Base-by-base conservation (phyloP, 192 early-diverging fungal species). In the Mortierella antarctica region DNA sequence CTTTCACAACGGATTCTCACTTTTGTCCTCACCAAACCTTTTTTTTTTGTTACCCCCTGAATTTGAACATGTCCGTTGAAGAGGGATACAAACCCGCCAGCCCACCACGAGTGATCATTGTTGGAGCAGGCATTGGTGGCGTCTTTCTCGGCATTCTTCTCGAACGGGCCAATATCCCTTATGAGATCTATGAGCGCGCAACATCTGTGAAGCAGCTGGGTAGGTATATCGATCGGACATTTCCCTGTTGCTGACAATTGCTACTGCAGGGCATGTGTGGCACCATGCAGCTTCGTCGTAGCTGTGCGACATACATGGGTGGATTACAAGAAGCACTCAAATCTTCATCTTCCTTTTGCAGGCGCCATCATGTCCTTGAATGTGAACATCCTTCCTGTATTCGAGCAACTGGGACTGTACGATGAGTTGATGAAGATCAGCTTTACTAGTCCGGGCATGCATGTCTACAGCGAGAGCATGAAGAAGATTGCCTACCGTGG, bases 381-480 rank as follows among this genome's bases (percentile, higher is more conserved):
- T 57, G 74, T 67, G 13, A 69, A 69, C 54, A 76, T 76, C 17
- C 74, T 76, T 11, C 74, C 74, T 23, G 74, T 76, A 1, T 76
- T 76, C 69, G 74, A 76, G 46, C 74, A 76, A 40, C 48, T 76
- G 52, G 61, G 62, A 14, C 42, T 76, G 5, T 69, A 64, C 31
- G 66, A 76, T 12, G 74, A 76, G n/a, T 58, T 76, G 41, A 69
- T 68, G 66, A 12, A 44, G 1, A 68, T 76, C 42, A 63, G 64
- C 21, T 69, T 76, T 31, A 67, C 49, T n/a, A 69, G 66, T 20
- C 65, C 60, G 21, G 66, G 67, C 0, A 64, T 64, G 56, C 55
- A 76, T 6, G 50, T 76, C 15, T 67, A 62, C 21, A 57, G 45
- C 55, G 66, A 63, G 53, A 69, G 69, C 41, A 68, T 76, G 66